These are phyloP conservation scores for Sedum album DNA, from an alignment of 164 flowering plant species.

Conservation along the genomic window DNA sequence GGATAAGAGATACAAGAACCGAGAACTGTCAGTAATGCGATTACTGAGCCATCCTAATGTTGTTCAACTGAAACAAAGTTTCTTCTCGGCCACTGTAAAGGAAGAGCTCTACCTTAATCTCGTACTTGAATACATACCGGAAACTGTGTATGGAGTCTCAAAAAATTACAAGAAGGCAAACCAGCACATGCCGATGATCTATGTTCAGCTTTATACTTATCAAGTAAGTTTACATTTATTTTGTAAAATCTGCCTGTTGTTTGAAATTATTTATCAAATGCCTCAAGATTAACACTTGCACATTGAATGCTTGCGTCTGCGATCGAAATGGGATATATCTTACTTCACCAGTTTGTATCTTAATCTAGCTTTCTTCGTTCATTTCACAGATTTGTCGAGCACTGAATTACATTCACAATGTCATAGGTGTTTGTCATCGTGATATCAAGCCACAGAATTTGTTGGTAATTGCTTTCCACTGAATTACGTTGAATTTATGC, in stretches of 20 bases:
- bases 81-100: constrained; percentile 4
- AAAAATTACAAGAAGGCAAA: neutral
- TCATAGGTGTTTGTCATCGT: constrained; percentile 89
- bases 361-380: constrained; percentile 1
- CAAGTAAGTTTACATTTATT: neutral
- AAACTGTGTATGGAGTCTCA: neutral
- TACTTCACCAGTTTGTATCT: neutral
- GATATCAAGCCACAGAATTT: constrained; percentile 97
- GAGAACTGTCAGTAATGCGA: neutral
- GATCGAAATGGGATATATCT: neutral
- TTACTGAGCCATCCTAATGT: neutral
- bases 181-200: neutral
- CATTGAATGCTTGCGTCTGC: neutral
- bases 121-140: neutral
- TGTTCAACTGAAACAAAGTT: neutral
- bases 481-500: too few species aligned
- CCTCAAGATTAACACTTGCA: neutral
- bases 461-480: constrained; percentile 47
- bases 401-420: constrained; percentile 69
- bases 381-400: constrained; percentile 76
- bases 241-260: neutral
- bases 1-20: neutral
- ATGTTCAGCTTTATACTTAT: neutral
- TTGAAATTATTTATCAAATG: neutral
- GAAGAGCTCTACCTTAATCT: neutral